Evolutionary conservation across 345 rosid genomes (phyloP).

Genomic region (Excoecaria agallocha): DNA sequence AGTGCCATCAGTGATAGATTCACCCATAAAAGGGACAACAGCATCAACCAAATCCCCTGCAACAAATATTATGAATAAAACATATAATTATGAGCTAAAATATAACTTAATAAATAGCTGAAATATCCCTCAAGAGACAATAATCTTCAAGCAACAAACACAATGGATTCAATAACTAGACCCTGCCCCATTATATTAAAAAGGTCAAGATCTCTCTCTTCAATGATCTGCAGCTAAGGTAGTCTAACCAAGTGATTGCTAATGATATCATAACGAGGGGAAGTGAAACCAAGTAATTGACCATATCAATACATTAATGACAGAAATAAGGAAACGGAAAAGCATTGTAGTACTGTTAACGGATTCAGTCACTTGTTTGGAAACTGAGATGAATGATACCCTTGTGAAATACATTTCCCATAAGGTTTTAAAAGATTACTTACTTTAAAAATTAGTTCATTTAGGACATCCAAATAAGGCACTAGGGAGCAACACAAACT

Average conservation of each 20-base stretch:
- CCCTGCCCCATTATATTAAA: not conserved
- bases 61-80: constrained; percentile 1
- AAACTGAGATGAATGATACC: not conserved
- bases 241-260: not conserved
- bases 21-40: constrained; percentile 87
- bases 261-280: not conserved
- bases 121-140: not conserved
- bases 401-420: not conserved
- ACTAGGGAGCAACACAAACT: not conserved
- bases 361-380: not conserved
- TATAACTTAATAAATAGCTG: not conserved
- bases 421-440: not conserved
- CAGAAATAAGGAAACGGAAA: not conserved
- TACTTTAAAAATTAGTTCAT: not conserved
- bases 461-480: not conserved
- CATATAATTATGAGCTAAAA: not conserved
- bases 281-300: not conserved
- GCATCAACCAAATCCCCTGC: constrained; percentile 66
- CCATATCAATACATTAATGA: not conserved
- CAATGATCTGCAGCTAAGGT: not conserved
- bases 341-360: not conserved
- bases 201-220: not conserved
- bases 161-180: not conserved
- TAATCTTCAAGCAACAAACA: not conserved
- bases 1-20: constrained; percentile 86